These are phyloP conservation scores for Epichloe sibirici DNA, from an alignment of 2,329 filamentous ascomycete species.

Conservation along the genomic window DNA sequence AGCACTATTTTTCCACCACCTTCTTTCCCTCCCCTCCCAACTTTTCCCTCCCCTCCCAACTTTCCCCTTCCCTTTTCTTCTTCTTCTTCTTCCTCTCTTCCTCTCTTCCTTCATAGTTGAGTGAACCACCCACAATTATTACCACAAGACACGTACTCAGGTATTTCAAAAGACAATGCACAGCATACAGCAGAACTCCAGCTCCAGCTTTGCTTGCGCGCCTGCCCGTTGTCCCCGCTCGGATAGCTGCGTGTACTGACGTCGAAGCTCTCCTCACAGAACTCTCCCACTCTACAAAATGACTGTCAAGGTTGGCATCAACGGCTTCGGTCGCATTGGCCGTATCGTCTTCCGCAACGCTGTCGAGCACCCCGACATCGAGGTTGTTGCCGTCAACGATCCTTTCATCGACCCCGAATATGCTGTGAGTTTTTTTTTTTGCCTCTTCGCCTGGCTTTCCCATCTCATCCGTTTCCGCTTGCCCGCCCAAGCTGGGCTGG, in stretches of 20 bases:
- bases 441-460: neutral
- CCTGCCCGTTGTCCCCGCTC: neutral
- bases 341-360: slow-evolving; percentile 99
- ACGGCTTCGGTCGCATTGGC: slow-evolving; percentile 99
- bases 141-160: slow-evolving; percentile 1
- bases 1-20: slow-evolving; percentile 4
- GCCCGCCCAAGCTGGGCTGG: neutral
- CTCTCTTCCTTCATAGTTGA: neutral
- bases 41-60: neutral
- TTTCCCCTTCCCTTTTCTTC: neutral
- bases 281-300: slow-evolving; percentile 18
- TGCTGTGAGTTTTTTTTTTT: slow-evolving; percentile 57
- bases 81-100: neutral
- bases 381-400: slow-evolving; percentile 96
- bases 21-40: slow-evolving; percentile 2
- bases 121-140: slow-evolving; percentile 3
- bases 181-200: neutral
- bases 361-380: slow-evolving; percentile 75
- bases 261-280: slow-evolving; percentile 2
- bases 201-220: neutral
- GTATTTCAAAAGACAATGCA: neutral
- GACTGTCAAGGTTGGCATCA: slow-evolving; percentile 79
- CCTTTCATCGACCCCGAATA: slow-evolving; percentile 98
- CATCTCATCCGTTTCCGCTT: neutral
- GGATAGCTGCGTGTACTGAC: neutral